Evolutionary conservation across 2,329 filamentous ascomycete species (phyloP), one percentile per base, ranked within the genome.

Genomic region (Penicillium sp.): DNA sequence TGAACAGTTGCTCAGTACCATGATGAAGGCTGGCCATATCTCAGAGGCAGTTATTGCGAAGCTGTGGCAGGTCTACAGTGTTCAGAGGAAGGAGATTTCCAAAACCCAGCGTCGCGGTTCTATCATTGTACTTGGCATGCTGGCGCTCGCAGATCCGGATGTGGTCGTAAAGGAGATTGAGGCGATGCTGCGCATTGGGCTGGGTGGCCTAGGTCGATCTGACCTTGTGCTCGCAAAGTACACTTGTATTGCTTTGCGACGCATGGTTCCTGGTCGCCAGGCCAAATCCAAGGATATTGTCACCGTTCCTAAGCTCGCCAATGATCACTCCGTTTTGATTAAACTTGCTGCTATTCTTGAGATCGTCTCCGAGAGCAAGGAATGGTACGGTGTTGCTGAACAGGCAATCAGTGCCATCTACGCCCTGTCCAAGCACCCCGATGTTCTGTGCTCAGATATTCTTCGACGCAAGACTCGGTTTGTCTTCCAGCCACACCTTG

Each of bases 381-480:
- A 99, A 74, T 99, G 95, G 91, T 93, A 80, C 70, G 95, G 95
- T 3, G 89, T 98, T 46, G 93, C 95, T 22, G 96, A 99, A 75
- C 95, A 99, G 78, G 94, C 95, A 8, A 92, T 99, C 73, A 91
- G 91, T 67, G 95, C 95, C 52, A 97, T 99, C 53, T 99, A 99
- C 71, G 88, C 92, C 30, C 83, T 99, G 16, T 93, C 95, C 1
- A 96, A 95, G 75, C 93, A 98, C 73, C 95, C 95, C 0, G 95
- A 99, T 73, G 90, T 89, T 3, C 84, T 99, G 6, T 98, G 93
- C 76, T 96, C 95, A 0, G 92, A 97, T 59, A 89, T 98, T 14
- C 85, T 99, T 52, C 87, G 92, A 58, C 87, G 91, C 66, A 96
- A 96, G 80, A 95, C 94, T 0, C 92, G 87, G 70, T 83, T 87